Base-by-base conservation (phyloP, 352 stramenopile species). In the Phytophthora pini region DNA sequence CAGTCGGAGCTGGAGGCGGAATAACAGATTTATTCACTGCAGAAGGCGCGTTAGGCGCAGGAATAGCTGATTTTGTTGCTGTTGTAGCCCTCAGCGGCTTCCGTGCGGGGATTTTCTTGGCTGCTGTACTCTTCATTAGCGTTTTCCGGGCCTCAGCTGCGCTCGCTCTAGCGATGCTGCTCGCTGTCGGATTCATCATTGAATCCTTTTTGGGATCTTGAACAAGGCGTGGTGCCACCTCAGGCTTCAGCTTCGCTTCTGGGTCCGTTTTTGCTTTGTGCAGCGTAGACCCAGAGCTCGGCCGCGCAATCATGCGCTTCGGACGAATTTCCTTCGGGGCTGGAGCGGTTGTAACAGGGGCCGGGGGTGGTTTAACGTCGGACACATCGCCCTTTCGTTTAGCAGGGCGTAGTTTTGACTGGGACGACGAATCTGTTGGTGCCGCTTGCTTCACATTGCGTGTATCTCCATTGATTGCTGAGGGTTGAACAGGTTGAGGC, bases 141-240 rank as follows among this genome's bases (percentile, higher is more conserved):
- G 57, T 15, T 27, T 68, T 76, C 0, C 68, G 62, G 32, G 46
- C 53, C 46, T 76, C 68, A 44, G 68, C 57, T 62, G 62, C 63
- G 3, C 56, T 65, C 44, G 65, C 58, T 63, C 61, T 49, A 32
- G 60, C 59, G 15, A 65, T 47, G 38, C 58, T 72, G n/a, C 56
- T 77, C 0, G 67, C 67, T 43, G 76, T 76, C 31, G 67, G 66
- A 43, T 74, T 72, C 56, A 65, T 72, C 49, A 67, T 73, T 13
- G 64, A 66, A 5, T 66, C 59, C 31, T 65, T 77, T 13, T 68
- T 62, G 2, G 53, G 13, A n/a, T 72, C 51, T 0, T 65, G 54
- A 2, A 51, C 29, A 44, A 52, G 40, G 3, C 55, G 71, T 3
- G 50, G 32, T 29, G 51, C 50, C 13, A 57, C 44, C 15, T 38